Evolutionary conservation across 345 rosid genomes (phyloP).

Genomic region (Sonneratia caseolaris): DNA sequence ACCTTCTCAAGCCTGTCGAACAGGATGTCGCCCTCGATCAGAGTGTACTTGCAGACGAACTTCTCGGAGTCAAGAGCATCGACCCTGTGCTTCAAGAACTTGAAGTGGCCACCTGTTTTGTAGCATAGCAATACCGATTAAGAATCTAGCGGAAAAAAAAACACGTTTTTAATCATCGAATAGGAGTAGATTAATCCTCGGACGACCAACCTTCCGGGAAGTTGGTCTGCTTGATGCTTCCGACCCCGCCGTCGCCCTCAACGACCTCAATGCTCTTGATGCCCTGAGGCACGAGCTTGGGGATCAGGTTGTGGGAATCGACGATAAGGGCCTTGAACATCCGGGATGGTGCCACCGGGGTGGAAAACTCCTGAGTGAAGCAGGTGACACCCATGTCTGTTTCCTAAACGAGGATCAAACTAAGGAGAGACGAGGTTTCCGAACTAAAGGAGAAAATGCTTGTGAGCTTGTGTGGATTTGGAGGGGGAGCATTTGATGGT

Average conservation of each 20-base stretch:
- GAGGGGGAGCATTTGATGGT: background rate
- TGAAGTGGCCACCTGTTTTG: slow-evolving; percentile 12
- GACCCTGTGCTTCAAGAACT: slow-evolving; percentile 22
- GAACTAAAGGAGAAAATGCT: background rate
- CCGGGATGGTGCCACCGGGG: background rate
- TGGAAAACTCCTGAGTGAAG: background rate
- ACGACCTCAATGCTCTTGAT: slow-evolving; percentile 7
- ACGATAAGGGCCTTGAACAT: slow-evolving; percentile 12
- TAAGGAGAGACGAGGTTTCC: too few species aligned
- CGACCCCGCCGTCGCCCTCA: slow-evolving; percentile 6
- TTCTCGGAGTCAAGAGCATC: slow-evolving; percentile 23
- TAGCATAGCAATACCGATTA: too few species aligned
- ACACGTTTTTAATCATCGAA: background rate
- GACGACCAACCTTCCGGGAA: slow-evolving; percentile 2
- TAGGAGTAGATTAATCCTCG: background rate
- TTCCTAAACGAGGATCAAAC: background rate
- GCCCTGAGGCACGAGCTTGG: slow-evolving; percentile 1
- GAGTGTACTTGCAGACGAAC: slow-evolving; percentile 18
- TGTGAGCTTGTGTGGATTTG: background rate
- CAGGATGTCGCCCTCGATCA: slow-evolving; percentile 22
- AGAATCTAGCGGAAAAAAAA: background rate
- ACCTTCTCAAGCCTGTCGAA: slow-evolving; percentile 20
- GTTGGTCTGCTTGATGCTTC: slow-evolving; percentile 5
- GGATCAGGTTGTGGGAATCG: slow-evolving; percentile 6
- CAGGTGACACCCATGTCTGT: background rate